Base-by-base conservation (phyloP, 768 basidiomycete genomes). In the Myochromella boudieri region DNA sequence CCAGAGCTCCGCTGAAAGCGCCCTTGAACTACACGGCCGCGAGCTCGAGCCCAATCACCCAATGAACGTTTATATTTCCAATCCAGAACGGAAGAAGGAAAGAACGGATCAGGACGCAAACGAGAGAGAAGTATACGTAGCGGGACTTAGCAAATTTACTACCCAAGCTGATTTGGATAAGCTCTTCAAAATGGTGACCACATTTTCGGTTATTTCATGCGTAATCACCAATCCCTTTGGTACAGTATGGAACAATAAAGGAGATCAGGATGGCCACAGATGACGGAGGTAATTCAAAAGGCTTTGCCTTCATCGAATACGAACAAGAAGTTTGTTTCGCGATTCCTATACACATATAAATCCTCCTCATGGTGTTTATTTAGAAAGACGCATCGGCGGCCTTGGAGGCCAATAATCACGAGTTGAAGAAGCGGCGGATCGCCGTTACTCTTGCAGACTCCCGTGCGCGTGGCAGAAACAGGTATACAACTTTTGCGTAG, bases 261-360 rank as follows among this genome's bases (percentile, higher is more conserved):
- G 86, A 88, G 17, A 75, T 97, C 31, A 81, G 93, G 45, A 74
- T 97, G 61, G 81, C 82, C 1, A 68, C 78, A 42, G 91, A 93
- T 48, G 78, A 85, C 26, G 76, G 80, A 34, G 85, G 84, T 0
- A 72, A 78, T 39, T 76, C 75, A 24, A 93, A 83, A 61, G 95
- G 97, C 1, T 95, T 91, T 60, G 95, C 90, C 0, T 98, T 98
- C 58, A 73, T 98, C 25, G 94, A 97, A 60, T 98, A 90, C 59
- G 85, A 88, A 49, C 75, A 81, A 15, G 85, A 89, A 72, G 95
- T 92, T 49, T 37, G 76, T 58, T 5, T 4, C 40, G 15, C 31
- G 7, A 1, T 5, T 17, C 32, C 32, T 18, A 18, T 29, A 17
- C 11, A 17, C 2, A 26, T 52, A 9, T 6, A 33, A 21, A 41